Percentiles rank a stretch among this genome's conserved stretches.
These are phyloP conservation scores for Favolaschia claudopus DNA, from an alignment of 768 basidiomycete species.

Conservation along the genomic window DNA sequence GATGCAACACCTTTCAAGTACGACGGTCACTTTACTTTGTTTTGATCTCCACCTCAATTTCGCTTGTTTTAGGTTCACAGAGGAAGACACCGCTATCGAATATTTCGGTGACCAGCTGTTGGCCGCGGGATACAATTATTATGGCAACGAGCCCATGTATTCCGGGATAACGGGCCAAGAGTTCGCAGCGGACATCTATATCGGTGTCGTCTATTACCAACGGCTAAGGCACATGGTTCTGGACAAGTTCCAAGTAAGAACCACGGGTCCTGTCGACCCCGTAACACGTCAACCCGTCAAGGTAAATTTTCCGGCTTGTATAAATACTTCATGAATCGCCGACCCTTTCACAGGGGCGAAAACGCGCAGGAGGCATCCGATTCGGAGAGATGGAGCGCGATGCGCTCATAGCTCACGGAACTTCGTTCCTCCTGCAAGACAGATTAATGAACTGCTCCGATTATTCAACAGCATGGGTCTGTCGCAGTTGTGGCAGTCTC, in stretches of 20 bases:
- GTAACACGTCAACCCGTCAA: conserved; percentile 97
- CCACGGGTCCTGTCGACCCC: conserved; percentile 96
- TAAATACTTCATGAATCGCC: neutral
- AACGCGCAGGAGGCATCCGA: conserved; percentile 97
- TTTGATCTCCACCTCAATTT: conserved; percentile 13
- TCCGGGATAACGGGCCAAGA: conserved; percentile 99
- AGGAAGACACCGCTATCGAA: conserved; percentile 95
- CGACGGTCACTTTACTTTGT: conserved; percentile 38
- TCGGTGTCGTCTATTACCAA: conserved; percentile 99
- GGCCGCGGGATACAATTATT: conserved; percentile 97
- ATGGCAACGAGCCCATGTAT: conserved; percentile 99
- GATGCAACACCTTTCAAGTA: conserved; percentile 99
- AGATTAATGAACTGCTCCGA: conserved; percentile 99
- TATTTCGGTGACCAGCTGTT: conserved; percentile 97
- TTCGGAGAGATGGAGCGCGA: conserved; percentile 99
- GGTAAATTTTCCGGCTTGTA: conserved; percentile 52
- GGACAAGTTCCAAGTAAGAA: conserved; percentile 99
- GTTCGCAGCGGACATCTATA: conserved; percentile 98
- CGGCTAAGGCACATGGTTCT: conserved; percentile 99
- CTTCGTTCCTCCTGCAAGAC: conserved; percentile 97
- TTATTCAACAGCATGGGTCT: conserved; percentile 99
- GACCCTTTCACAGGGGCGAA: conserved; percentile 74
- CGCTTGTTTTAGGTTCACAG: conserved; percentile 74
- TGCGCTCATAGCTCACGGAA: conserved; percentile 97
- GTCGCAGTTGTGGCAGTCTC: conserved; percentile 93